These are phyloP conservation scores for Chaetomium olivaceum DNA, from an alignment of 2,329 filamentous ascomycete genomes.

Conservation along the genomic window DNA sequence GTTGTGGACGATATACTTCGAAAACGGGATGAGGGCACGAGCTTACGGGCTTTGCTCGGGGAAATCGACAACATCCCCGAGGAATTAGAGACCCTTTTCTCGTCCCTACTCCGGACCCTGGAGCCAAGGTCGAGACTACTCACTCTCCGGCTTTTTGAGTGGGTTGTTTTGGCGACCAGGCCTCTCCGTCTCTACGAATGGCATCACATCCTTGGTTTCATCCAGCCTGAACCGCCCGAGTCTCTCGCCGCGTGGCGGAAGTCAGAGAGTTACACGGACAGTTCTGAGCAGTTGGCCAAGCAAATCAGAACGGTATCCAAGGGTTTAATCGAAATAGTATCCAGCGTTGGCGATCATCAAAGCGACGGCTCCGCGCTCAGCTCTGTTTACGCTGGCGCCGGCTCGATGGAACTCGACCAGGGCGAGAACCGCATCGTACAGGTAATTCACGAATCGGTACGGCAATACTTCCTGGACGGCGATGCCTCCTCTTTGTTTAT, in stretches of 20 bases:
- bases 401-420: background rate
- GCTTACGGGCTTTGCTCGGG: background rate
- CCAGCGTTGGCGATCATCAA: background rate
- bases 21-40: background rate
- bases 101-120: background rate
- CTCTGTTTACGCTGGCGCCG: background rate
- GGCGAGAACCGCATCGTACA: background rate
- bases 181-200: background rate
- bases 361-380: background rate
- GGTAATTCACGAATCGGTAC: background rate
- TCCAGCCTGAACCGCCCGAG: background rate
- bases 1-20: background rate
- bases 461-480: background rate
- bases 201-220: constrained; percentile 1
- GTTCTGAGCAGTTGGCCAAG: background rate
- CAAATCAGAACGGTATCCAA: background rate
- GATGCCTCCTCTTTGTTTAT: background rate
- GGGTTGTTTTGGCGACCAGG: background rate
- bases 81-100: background rate
- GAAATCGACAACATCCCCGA: background rate
- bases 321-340: background rate
- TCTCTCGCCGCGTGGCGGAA: background rate
- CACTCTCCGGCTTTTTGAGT: background rate
- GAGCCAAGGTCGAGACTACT: background rate
- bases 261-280: background rate